Percentiles rank a stretch among this genome's conserved stretches.
Evolutionary conservation across 257 asterid genomes (phyloP).

Genomic region (Solanum verrucosum): DNA sequence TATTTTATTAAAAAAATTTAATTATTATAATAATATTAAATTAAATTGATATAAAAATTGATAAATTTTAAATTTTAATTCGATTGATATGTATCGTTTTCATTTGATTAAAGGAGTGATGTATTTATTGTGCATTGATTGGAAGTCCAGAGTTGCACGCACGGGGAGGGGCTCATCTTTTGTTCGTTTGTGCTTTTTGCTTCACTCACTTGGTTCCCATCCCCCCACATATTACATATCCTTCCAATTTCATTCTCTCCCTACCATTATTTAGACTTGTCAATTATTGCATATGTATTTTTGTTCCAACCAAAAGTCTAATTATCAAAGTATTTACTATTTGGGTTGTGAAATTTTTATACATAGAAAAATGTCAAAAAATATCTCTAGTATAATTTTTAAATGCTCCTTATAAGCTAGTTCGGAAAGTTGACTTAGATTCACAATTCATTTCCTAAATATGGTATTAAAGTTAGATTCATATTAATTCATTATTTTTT

Average conservation of each 20-base stretch:
- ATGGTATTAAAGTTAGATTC: no score
- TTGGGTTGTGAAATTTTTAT: not conserved
- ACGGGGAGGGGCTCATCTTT: constrained; percentile 4
- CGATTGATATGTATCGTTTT: not conserved
- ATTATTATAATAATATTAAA: no score
- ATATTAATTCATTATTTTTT: no score
- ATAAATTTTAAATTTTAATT: not conserved
- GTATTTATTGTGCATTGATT: not conserved
- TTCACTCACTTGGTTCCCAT: constrained; percentile 26
- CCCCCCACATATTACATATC: not conserved
- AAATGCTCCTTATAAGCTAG: not conserved
- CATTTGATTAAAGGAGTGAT: not conserved
- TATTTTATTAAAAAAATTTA: no score
- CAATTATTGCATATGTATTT: not conserved
- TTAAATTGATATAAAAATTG: not conserved
- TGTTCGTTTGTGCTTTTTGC: constrained; percentile 9
- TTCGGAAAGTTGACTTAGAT: not conserved
- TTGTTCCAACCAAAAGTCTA: not conserved
- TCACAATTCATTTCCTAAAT: no score
- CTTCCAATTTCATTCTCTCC: constrained; percentile 4
- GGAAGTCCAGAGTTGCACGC: constrained; percentile 10
- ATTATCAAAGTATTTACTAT: not conserved
- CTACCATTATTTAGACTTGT: constrained; percentile 19
- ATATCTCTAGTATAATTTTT: not conserved
- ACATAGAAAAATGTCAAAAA: not conserved